phyloP scores from a whole-genome alignment of 2,329 filamentous ascomycete species.

The Neurospora sp. region DNA sequence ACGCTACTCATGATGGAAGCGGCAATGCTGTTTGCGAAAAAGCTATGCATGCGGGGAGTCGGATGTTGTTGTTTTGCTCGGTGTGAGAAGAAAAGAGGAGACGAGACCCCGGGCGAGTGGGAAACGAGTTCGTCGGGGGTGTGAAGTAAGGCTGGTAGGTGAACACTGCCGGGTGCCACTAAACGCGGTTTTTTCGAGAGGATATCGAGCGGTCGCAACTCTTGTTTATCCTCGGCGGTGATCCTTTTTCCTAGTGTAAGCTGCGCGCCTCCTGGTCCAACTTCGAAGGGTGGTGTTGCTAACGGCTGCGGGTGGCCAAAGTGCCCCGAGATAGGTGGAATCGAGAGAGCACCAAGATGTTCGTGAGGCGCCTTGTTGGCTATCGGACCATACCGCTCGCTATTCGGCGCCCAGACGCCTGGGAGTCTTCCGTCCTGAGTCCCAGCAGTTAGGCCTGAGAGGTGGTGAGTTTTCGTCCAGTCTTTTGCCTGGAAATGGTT shows the following conservation, averaged over 20 bases:
- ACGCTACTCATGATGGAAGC: conserved; percentile 37
- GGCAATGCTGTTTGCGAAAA: conserved; percentile 31
- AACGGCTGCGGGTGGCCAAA: conserved; percentile 1
- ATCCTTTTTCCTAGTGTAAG: conserved; percentile 20
- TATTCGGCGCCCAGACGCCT: conserved; percentile 14
- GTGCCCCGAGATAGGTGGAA: conserved; percentile 1
- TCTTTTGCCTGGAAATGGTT: not conserved
- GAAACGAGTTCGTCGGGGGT: conserved; percentile 7
- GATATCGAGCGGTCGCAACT: conserved; percentile 12
- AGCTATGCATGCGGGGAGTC: conserved; percentile 27
- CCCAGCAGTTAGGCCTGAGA: not conserved
- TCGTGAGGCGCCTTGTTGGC: conserved; percentile 16
- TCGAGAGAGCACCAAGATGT: conserved; percentile 2
- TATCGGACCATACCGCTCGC: conserved; percentile 23
- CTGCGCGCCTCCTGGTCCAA: conserved; percentile 7
- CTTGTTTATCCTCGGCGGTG: conserved; percentile 16
- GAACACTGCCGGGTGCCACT: conserved; percentile 34
- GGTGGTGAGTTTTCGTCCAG: not conserved
- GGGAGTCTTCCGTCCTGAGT: conserved; percentile 5
- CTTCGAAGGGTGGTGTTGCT: conserved; percentile 3
- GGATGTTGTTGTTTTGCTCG: conserved; percentile 24
- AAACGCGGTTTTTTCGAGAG: conserved; percentile 38
- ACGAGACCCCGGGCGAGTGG: conserved; percentile 26
- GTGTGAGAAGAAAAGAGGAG: conserved; percentile 44
- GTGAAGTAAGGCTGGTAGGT: conserved; percentile 27